phyloP scores from a whole-genome alignment of 495 filamentous ascomycete species.

The Podospora pseudoanserina region DNA sequence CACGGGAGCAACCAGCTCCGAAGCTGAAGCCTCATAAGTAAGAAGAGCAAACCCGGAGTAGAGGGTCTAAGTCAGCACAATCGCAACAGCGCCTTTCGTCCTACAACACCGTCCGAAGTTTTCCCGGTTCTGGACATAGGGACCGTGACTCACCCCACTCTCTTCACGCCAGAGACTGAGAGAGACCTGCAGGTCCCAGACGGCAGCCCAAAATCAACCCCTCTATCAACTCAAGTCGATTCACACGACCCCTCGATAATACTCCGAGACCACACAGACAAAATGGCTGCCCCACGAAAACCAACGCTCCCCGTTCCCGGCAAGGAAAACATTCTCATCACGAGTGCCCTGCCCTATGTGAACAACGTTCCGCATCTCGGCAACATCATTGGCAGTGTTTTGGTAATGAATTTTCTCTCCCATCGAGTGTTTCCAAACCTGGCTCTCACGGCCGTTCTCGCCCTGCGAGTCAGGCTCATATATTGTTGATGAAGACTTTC shows the following conservation, averaged over 20 bases:
- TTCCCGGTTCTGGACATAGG: constrained; percentile 9
- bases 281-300: constrained; percentile 17
- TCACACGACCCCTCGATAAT: constrained; percentile 4
- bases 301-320: constrained; percentile 43
- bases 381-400: constrained; percentile 87
- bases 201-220: constrained; percentile 5
- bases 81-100: neutral
- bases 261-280: neutral
- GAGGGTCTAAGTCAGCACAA: neutral
- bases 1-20: neutral
- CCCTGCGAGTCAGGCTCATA: neutral
- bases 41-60: neutral
- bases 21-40: neutral
- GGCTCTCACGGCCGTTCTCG: neutral
- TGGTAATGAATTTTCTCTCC: constrained; percentile 35
- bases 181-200: constrained; percentile 6
- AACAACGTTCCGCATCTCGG: constrained; percentile 96
- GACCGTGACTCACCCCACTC: constrained; percentile 23
- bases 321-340: constrained; percentile 56
- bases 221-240: constrained; percentile 6
- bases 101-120: constrained; percentile 10
- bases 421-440: neutral
- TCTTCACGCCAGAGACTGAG: neutral
- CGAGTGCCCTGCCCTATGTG: constrained; percentile 76
- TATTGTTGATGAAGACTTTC: neutral